A percentile compares a stretch with the other conserved stretches of the same genome.
These are phyloP conservation scores for Firmiana major DNA, from an alignment of 345 rosid species.

Conservation along the genomic window DNA sequence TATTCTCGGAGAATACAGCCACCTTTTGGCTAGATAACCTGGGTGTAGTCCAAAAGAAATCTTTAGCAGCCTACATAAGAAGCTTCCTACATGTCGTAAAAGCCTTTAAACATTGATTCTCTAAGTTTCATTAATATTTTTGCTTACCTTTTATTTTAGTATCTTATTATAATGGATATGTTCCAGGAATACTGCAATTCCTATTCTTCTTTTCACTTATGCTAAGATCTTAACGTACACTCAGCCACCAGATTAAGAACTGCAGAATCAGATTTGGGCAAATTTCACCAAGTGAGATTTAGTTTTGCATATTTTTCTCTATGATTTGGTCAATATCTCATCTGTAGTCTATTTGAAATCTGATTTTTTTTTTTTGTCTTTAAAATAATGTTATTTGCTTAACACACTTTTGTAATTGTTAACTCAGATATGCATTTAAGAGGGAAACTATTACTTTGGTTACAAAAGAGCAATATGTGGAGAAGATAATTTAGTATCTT, in stretches of 20 bases:
- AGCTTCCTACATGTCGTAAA: conserved; percentile 98
- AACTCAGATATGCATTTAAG: conserved; percentile 86
- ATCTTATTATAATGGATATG: conserved; percentile 10
- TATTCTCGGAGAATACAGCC: conserved; percentile 94
- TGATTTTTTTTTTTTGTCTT: background rate
- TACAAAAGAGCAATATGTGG: conserved; percentile 95
- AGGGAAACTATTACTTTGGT: conserved; percentile 97
- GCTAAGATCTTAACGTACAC: conserved; percentile 96
- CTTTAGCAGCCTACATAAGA: conserved; percentile 78
- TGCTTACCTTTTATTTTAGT: conserved; percentile 2
- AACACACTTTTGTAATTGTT: conserved; percentile 19
- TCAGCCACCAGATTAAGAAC: conserved; percentile 82
- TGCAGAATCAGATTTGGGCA: conserved; percentile 82
- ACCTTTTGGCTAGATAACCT: conserved; percentile 91
- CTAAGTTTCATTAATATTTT: conserved; percentile 18
- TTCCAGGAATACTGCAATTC: conserved; percentile 72
- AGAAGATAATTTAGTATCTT: conserved; percentile 56
- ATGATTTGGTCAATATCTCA: background rate
- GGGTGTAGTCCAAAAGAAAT: conserved; percentile 97
- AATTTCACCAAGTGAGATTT: conserved; percentile 80
- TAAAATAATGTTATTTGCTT: conserved; percentile 9
- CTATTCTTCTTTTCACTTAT: conserved; percentile 95
- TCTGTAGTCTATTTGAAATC: background rate
- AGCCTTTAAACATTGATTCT: conserved; percentile 19
- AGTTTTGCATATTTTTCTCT: conserved; percentile 8